Percentiles rank a stretch among this genome's conserved stretches.
Evolutionary conservation across 257 asterid genomes (phyloP).

Genomic region (Solanum pinnatisectum): DNA sequence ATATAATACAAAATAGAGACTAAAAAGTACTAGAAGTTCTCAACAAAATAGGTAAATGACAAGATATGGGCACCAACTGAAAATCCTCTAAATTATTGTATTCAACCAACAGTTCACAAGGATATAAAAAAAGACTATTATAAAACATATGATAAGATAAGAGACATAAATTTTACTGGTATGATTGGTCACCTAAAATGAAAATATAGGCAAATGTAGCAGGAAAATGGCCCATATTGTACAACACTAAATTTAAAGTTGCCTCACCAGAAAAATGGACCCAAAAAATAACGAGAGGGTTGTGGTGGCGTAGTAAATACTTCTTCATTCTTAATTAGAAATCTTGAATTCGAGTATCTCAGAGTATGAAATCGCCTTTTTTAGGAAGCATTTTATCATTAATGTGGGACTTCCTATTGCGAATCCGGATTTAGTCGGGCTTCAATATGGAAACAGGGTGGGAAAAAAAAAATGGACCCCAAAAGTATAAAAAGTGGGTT

Average conservation of each 20-base stretch:
- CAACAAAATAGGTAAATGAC: background rate
- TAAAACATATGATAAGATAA: background rate
- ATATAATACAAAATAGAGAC: background rate
- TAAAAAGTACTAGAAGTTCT: background rate
- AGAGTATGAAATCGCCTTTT: background rate
- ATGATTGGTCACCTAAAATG: background rate
- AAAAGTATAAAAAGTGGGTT: background rate
- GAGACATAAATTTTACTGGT: background rate
- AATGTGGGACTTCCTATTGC: accelerated
- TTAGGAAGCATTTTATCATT: too few species aligned
- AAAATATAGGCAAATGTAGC: background rate
- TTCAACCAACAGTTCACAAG: background rate
- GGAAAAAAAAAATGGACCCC: background rate
- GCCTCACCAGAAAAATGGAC: background rate
- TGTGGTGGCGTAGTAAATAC: accelerated
- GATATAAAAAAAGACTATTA: background rate
- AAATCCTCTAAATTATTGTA: background rate
- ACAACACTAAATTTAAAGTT: background rate
- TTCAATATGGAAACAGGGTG: too few species aligned
- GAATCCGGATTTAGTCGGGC: accelerated
- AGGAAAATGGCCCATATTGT: background rate
- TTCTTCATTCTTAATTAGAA: background rate
- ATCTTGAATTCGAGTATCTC: too few species aligned
- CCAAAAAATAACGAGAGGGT: accelerated
- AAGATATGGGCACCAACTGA: background rate